phyloP scores from a whole-genome alignment of 2,329 filamentous ascomycete species.

The Penicillium brasilianum region DNA sequence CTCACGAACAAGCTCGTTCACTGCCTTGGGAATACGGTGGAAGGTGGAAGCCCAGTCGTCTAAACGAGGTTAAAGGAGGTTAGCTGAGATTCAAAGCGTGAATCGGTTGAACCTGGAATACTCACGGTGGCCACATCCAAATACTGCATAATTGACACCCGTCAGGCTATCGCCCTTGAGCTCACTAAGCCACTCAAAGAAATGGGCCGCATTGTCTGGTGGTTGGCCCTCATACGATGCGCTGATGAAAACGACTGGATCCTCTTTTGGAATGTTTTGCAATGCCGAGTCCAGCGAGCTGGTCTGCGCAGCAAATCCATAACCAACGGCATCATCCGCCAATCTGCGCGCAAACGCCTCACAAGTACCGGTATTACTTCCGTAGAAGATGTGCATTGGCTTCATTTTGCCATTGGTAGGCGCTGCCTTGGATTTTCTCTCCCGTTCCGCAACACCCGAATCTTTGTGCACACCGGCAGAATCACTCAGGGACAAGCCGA shows the following conservation, averaged over 20 bases:
- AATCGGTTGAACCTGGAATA: neutral
- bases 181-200: slow-evolving; percentile 68
- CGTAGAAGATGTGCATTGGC: slow-evolving; percentile 70
- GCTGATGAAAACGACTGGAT: slow-evolving; percentile 69
- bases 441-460: slow-evolving; percentile 20
- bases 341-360: slow-evolving; percentile 70
- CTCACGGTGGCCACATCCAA: slow-evolving; percentile 66
- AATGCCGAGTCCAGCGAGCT: slow-evolving; percentile 66
- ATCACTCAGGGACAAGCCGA: slow-evolving; percentile 46
- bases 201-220: slow-evolving; percentile 72
- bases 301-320: slow-evolving; percentile 65
- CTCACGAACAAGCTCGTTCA: slow-evolving; percentile 61
- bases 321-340: slow-evolving; percentile 61
- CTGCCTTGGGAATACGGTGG: slow-evolving; percentile 67
- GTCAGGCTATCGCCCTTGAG: slow-evolving; percentile 58
- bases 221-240: slow-evolving; percentile 77
- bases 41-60: slow-evolving; percentile 63
- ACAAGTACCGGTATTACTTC: slow-evolving; percentile 76
- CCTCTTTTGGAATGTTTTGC: slow-evolving; percentile 62
- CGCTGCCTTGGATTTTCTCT: slow-evolving; percentile 28
- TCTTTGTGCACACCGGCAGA: slow-evolving; percentile 18
- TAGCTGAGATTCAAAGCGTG: neutral
- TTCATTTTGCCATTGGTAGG: slow-evolving; percentile 38
- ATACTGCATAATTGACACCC: slow-evolving; percentile 68
- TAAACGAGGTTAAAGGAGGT: slow-evolving; percentile 4